Evolutionary conservation across 441 rosid species (phyloP).

Genomic region (Corymbia calophylla): DNA sequence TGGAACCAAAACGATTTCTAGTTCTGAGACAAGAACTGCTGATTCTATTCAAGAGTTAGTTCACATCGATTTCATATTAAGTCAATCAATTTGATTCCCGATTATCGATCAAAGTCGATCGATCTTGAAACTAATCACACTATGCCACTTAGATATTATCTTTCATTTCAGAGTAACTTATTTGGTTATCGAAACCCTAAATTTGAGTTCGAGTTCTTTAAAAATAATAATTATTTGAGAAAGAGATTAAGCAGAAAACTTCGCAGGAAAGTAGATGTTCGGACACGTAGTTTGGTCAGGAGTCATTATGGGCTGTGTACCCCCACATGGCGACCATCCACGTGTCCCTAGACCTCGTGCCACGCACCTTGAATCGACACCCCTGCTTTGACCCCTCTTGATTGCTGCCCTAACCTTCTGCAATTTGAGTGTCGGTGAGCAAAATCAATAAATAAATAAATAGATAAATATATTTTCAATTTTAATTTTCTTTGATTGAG

Average conservation of each 20-base stretch:
- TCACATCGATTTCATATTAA: fast-evolving
- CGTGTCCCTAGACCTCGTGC: background rate
- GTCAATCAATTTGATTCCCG: fast-evolving
- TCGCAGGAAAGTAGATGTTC: background rate
- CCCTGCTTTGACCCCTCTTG: background rate
- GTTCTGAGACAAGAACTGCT: fast-evolving
- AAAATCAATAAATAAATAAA: background rate
- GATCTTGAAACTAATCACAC: fast-evolving
- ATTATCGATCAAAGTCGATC: fast-evolving
- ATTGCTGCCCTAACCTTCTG: background rate
- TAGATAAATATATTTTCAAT: background rate
- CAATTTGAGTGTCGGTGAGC: background rate
- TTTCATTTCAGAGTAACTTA: background rate
- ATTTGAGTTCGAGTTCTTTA: background rate
- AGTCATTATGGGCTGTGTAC: background rate
- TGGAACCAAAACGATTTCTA: fast-evolving
- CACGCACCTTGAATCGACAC: background rate
- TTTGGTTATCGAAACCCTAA: background rate
- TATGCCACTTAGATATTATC: background rate
- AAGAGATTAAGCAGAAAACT: background rate
- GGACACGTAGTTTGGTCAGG: background rate
- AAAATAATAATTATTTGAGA: background rate
- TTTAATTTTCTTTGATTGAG: background rate
- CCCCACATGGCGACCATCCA: constrained; percentile 12
- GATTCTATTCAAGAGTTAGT: fast-evolving